Percentiles rank a stretch among this genome's conserved stretches.
These are phyloP conservation scores for Gracilaria vermiculophylla DNA, from an alignment of 23 red algal species.

Conservation along the genomic window DNA sequence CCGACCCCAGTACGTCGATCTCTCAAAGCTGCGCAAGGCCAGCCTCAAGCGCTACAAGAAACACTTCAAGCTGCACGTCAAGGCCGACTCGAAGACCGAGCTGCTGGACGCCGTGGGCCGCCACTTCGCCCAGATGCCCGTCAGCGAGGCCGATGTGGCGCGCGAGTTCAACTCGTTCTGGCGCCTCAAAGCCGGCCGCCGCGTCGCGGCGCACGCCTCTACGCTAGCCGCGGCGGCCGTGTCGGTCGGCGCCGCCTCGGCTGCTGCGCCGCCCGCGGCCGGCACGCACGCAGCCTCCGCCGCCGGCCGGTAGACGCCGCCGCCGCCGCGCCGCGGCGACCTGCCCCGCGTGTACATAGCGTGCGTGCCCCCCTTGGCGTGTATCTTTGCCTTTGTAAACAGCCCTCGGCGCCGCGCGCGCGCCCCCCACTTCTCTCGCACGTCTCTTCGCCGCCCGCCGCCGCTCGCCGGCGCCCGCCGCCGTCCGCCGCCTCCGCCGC, in stretches of 20 bases:
- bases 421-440: background rate
- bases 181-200: background rate
- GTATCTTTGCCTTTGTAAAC: no score
- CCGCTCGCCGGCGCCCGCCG: background rate
- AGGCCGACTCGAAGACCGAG: constrained; percentile 73
- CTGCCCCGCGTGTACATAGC: background rate
- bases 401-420: background rate
- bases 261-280: background rate
- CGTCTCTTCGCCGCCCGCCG: no score
- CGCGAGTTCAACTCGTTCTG: constrained; percentile 53
- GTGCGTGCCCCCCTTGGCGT: background rate
- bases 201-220: constrained; percentile 3
- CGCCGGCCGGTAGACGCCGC: background rate
- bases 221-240: background rate
- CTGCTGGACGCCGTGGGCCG: constrained; percentile 52
- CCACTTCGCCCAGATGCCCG: constrained; percentile 71
- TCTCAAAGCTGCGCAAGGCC: constrained; percentile 81
- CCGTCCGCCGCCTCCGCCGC: background rate
- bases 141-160: constrained; percentile 61
- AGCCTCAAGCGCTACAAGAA: constrained; percentile 75
- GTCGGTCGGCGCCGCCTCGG: background rate
- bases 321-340: background rate
- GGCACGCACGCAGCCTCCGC: background rate
- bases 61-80: constrained; percentile 75
- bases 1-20: constrained; percentile 48